These are phyloP conservation scores for Colletotrichum tabaci DNA, from an alignment of 2,329 filamentous ascomycete genomes.

Conservation along the genomic window DNA sequence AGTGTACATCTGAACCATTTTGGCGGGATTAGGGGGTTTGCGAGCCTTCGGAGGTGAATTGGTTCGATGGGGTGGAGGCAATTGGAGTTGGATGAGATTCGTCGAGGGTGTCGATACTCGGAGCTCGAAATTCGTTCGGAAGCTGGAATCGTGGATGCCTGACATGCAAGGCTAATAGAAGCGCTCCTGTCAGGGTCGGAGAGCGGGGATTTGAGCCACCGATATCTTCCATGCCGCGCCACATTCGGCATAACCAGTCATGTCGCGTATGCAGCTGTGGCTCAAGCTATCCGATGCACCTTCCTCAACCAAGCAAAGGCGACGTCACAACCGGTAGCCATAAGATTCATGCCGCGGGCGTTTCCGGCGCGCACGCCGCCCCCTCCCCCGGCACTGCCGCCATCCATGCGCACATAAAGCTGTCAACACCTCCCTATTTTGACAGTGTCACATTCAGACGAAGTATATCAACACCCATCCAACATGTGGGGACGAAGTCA, in stretches of 20 bases:
- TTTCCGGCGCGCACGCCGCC: constrained; percentile 34
- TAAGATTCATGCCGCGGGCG: constrained; percentile 38
- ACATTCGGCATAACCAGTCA: background rate
- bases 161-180: constrained; percentile 16
- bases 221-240: background rate
- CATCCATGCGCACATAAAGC: constrained; percentile 34
- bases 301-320: constrained; percentile 26
- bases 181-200: background rate
- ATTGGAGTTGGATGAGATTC: constrained; percentile 47
- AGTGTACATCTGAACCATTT: constrained; percentile 67
- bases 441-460: constrained; percentile 21
- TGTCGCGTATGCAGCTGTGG: constrained; percentile 9
- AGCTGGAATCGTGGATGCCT: constrained; percentile 36
- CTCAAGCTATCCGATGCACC: constrained; percentile 29
- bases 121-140: constrained; percentile 45
- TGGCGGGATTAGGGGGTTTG: constrained; percentile 51
- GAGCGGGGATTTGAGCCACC: constrained; percentile 30
- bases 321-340: constrained; percentile 35
- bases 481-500: constrained; percentile 59
- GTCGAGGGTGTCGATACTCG: constrained; percentile 37
- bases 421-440: constrained; percentile 3
- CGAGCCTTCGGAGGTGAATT: constrained; percentile 47
- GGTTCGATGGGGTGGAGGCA: constrained; percentile 48
- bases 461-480: constrained; percentile 29
- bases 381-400: constrained; percentile 5